Conservation (phyloP, 352 stramenopile genomes). For the Globisporangium acanthophoron region DNA sequence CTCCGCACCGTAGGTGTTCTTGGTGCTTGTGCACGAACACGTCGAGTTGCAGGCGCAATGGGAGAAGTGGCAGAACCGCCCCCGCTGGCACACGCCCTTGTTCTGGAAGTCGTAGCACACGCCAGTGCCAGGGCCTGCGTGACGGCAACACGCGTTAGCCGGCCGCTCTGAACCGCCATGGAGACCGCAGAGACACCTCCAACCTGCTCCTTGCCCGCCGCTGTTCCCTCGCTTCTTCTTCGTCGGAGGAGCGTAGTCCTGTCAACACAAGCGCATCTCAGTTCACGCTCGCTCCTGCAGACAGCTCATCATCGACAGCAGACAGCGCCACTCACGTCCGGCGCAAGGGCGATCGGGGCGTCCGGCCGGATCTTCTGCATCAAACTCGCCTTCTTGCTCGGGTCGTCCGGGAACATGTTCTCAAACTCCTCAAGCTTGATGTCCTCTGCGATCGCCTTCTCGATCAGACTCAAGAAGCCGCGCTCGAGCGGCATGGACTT, state of each 20-base stretch:
- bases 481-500: slow-evolving; percentile 63
- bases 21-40: slow-evolving; percentile 70
- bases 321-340: background rate
- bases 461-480: slow-evolving; percentile 44
- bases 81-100: slow-evolving; percentile 81
- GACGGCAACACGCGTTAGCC: too few relatives aligned
- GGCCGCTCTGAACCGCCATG: too few relatives aligned
- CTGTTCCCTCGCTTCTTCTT: slow-evolving; percentile 66
- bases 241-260: slow-evolving; percentile 47
- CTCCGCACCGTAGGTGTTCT: slow-evolving; percentile 77
- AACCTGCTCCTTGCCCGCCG: slow-evolving; percentile 15
- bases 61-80: slow-evolving; percentile 82
- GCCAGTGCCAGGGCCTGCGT: slow-evolving; percentile 48
- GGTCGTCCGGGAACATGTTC: slow-evolving; percentile 64
- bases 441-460: slow-evolving; percentile 71
- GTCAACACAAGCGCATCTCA: background rate
- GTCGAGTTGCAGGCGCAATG: slow-evolving; percentile 86
- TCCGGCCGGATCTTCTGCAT: slow-evolving; percentile 35
- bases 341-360: slow-evolving; percentile 5
- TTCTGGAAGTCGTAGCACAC: slow-evolving; percentile 90
- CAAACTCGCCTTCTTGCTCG: slow-evolving; percentile 42
- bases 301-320: background rate
- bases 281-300: background rate
- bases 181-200: background rate
- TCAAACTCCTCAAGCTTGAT: slow-evolving; percentile 83